Evolutionary conservation across 148 eudicot genomes (phyloP), one percentile per base, ranked within the genome.

Genomic region (Chenopodium album): DNA sequence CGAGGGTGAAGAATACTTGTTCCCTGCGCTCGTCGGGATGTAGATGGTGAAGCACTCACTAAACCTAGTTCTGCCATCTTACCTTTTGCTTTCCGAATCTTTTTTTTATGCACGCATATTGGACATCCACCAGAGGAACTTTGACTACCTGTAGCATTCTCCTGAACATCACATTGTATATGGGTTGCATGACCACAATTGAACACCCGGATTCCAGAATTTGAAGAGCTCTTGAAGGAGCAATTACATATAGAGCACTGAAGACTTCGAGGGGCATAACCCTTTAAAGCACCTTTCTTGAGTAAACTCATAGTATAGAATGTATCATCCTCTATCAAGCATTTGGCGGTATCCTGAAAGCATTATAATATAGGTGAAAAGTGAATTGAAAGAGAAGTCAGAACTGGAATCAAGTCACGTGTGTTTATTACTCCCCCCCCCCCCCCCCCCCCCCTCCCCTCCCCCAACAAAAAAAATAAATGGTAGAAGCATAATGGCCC

Each of bases 161-260:
- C 98, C 78, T 83, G 89, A 84, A 84, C 80, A 75, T 93, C 90
- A 80, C 99, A 95, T 32, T 89, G 92, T 78, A 90, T 79, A 85
- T 95, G 99, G 84, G 82, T 86, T 69, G 95, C 91, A 84, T 95
- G 99, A 78, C 99, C 99, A 79, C 98, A 95, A 86, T 69, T 91
- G 85, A 88, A 95, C 77, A 95, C 87, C 81, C 90, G 93, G 77
- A 93, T 90, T 64, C 92, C 86, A 81, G 95, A 88, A 85, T 84
- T 83, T 16, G 91, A 76, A 48, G 92, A 81, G 75, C 76, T 76
- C 90, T 90, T 93, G 81, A 95, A 90, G 48, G 83, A 85, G 82
- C 95, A 89, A 82, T 91, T 95, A 72, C 99, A 95, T 82, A 95
- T 83, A 69, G 95, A 93, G 75, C 99, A 95, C 13, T 83, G 77